Evolutionary conservation across 1,139 yeast species (phyloP), one percentile per base, ranked within the genome.

Genomic region (Magnusiomyces suaveolens): DNA sequence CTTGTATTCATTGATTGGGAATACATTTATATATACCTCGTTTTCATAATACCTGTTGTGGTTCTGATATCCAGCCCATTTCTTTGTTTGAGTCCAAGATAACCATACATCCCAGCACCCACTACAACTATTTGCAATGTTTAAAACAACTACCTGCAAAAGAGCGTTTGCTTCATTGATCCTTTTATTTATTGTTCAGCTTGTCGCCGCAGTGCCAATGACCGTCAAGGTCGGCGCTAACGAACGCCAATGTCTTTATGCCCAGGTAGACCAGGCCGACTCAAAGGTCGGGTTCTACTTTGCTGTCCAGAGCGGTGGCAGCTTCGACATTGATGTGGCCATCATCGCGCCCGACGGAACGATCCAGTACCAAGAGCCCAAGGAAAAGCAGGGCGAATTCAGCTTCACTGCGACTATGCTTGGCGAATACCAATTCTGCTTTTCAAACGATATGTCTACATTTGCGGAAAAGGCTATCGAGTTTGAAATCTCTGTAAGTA

Each of bases 361-460:
- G 52, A 72, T 80, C 6, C 72, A 86, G 47, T 78, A 79, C 52
- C 71, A 75, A 41, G 87, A 84, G 55, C 74, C 76, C 54, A 83
- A 83, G 63, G 84, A 84, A 66, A 80, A 88, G 69, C 95, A 87
- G 67, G 96, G 95, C 1, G 96, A 90, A 64, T 87, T 85, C 75
- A 76, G 80, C 3, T 82, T 90, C 68, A 74, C 73, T 33, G 96
- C 92, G 24, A 81, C 80, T 48, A 63, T 68, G 48, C 69, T 72
- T 44, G 98, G 98, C 39, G 97, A 92, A 69, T 92, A 90, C 73
- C 88, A 87, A 69, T 85, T 92, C 69, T 92, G 98, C 72, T 89
- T 92, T 75, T 75, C 83, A 62, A 89, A 89, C 69, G 87, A 83
- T 58, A 84, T 85, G 88, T 83, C 95, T 4, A 84, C 95, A 2